Evolutionary conservation across 805 yeast genomes (phyloP), one percentile per base, ranked within the genome.

Genomic region (Ascoidea tarda): DNA sequence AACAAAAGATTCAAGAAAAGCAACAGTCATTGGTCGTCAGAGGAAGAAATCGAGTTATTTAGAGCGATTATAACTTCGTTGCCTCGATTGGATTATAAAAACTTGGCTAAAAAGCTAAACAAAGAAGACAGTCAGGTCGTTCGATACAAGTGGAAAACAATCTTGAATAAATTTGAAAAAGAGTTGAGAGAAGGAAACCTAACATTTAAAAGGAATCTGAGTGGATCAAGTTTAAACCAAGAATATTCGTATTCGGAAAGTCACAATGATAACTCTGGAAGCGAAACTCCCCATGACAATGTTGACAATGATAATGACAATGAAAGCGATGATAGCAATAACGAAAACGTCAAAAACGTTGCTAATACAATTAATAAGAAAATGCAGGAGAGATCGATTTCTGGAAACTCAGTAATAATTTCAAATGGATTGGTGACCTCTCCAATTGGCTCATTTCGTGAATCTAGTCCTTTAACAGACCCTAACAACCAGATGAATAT

Each of bases 31-130:
- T 38, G 44, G 44, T 10, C 44, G 14, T 10, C 44, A 38, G 14
- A 38, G 2, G 44, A 38, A 38, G 44, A 38, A 38, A 14, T 38
- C 14, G 14, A 38, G 4, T 38, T 38, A 38, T 38, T 38, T 38
- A 38, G 14, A 10, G 8, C 14, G 14, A 38, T 38, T 38, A 38
- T 38, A 8, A 10, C 4, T 1, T 10, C 44, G 14, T 10, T 38
- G 8, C 44, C 44, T 10, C 8, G 14, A 38, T 10, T 38, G 14
- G 14, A 38, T 38, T 38, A 38, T 38, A 75, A 62, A 53, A 68
- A 10, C 62, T 64, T 5, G 64, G 65, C 69, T 38, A 59, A 66
- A 33, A 71, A 81, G 57, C 68, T 88, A 54, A 61, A 69, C 12
- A 63, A 38, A 38, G 14, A 38, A 10, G 44, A 38, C 14, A 38